Percentiles rank a stretch among this genome's conserved stretches.
Conservation (phyloP, 257 asterid species). For the Solanum sitiens region DNA sequence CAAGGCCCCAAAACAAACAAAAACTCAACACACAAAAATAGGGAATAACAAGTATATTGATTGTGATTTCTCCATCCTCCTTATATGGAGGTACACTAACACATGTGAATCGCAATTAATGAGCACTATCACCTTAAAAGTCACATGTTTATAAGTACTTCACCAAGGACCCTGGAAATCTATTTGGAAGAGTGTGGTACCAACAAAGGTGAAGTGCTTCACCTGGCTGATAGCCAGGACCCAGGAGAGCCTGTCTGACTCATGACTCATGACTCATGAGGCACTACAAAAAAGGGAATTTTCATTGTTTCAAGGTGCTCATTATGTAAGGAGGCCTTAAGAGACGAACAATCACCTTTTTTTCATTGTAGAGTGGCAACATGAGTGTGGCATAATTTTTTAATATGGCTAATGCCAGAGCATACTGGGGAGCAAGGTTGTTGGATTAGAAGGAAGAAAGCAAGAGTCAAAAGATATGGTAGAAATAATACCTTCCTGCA, state of each 20-base stretch:
- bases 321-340: background rate
- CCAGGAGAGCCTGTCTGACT: background rate
- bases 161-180: background rate
- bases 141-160: background rate
- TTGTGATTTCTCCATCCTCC: background rate
- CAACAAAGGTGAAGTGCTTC: background rate
- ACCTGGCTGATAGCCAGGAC: background rate
- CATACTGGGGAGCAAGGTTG: background rate
- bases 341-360: background rate
- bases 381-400: background rate
- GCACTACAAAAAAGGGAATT: background rate
- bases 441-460: background rate
- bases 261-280: background rate
- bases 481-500: background rate
- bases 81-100: background rate
- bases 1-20: background rate
- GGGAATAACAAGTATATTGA: background rate
- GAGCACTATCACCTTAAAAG: background rate
- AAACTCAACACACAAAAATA: background rate
- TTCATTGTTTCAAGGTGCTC: background rate
- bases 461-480: background rate
- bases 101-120: background rate
- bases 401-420: background rate
- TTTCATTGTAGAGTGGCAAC: background rate
- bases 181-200: background rate